Base-by-base conservation (phyloP, 2,329 filamentous ascomycete species). In the Thielaviopsis euricoi region DNA sequence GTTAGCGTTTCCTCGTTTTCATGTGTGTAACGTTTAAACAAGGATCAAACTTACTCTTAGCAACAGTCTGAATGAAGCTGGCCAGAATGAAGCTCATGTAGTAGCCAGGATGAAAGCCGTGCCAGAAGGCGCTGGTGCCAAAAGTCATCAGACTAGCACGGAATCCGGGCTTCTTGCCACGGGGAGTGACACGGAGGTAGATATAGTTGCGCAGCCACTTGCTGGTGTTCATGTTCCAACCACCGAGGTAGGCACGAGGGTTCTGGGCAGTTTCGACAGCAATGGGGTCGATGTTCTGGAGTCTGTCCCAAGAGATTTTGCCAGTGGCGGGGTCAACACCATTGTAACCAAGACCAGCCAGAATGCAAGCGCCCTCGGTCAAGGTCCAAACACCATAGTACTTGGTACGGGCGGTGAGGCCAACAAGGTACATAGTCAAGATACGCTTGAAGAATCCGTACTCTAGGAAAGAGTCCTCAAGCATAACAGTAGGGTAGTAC, bases 161-260 rank as follows among this genome's bases (percentile, higher is more conserved):
- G 74, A 98, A 98, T 1, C 93, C 93, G 10, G 93, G 93, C 70
- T 97, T 98, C 76, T 89, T 93, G 57, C 93, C 93, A 64, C 87
- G 86, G 0, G 93, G 93, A 0, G 93, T 98, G 2, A 98, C 93
- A 23, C 93, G 84, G 53, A 98, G 77, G 67, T 97, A 98, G 64
- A 98, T 78, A 67, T 96, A 98, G 70, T 97, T 95, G 52, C 90
- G 82, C 61, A 98, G 74, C 93, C 93, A 98, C 66, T 88, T 82
- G 69, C 96, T 98, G 13, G 93, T 98, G 71, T 97, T 97, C 74
- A 96, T 95, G 70, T 98, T 98, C 93, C 93, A 98, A 66, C 82
- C 86, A 53, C 85, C 91, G 2, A 98, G 78, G 65, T 93, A 97
- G 1, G 82, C 89, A 57, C 91, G 83, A n/a, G 87, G 87, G 68